phyloP scores from a whole-genome alignment of 2,329 filamentous ascomycete species.

The Colletotrichum sublineola region DNA sequence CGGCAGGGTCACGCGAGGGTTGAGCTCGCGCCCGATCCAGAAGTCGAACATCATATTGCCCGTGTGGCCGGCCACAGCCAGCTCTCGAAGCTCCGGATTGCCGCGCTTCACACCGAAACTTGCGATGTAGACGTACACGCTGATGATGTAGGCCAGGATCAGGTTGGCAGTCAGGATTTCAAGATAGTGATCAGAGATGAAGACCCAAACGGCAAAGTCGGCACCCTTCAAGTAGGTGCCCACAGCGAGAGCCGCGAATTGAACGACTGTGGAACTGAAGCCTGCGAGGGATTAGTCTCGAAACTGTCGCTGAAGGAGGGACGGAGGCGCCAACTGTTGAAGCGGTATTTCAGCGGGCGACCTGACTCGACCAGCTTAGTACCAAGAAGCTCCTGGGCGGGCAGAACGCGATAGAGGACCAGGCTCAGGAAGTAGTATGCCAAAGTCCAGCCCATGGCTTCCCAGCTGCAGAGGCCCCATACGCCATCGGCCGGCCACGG shows the following conservation, averaged over 20 bases:
- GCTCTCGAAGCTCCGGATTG: slow-evolving; percentile 71
- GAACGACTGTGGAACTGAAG: slow-evolving; percentile 28
- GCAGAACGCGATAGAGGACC: slow-evolving; percentile 79
- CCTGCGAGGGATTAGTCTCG: not conserved
- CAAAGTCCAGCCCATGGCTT: slow-evolving; percentile 75
- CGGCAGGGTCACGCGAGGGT: slow-evolving; percentile 74
- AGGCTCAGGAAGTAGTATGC: slow-evolving; percentile 83
- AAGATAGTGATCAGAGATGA: slow-evolving; percentile 78
- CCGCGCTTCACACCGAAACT: slow-evolving; percentile 75
- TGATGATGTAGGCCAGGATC: slow-evolving; percentile 69
- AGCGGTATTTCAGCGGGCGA: slow-evolving; percentile 79
- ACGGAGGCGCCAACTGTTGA: slow-evolving; percentile 68
- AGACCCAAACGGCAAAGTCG: slow-evolving; percentile 78
- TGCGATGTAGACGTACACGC: slow-evolving; percentile 72
- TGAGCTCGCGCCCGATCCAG: slow-evolving; percentile 82
- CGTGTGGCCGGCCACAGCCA: slow-evolving; percentile 75
- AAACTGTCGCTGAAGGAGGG: too few relatives aligned
- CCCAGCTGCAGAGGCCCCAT: slow-evolving; percentile 73
- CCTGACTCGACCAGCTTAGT: slow-evolving; percentile 73
- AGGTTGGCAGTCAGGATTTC: slow-evolving; percentile 76
- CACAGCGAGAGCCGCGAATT: slow-evolving; percentile 49
- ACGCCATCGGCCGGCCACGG: slow-evolving; percentile 81
- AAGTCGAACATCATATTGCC: slow-evolving; percentile 70
- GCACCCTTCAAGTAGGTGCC: slow-evolving; percentile 75
- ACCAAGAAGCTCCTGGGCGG: slow-evolving; percentile 77